These are phyloP conservation scores for Tulasnella sp. DNA, from an alignment of 768 basidiomycete species.

Conservation along the genomic window DNA sequence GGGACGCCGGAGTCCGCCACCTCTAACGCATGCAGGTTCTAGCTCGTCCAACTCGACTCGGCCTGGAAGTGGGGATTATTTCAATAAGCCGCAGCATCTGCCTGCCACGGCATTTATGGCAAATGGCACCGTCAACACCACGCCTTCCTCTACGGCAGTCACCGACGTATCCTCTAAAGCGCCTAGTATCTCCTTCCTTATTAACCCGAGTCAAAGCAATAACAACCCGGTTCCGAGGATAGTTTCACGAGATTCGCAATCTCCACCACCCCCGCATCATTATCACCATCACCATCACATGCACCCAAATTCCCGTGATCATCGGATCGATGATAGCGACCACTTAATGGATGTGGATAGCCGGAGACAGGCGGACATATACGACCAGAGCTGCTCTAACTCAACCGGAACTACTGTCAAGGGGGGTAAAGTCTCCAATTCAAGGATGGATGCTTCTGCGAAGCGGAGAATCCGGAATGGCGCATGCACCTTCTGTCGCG, in stretches of 20 bases:
- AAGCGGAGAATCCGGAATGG: constrained; percentile 10
- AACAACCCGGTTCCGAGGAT: not conserved
- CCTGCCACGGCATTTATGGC: too few relatives aligned
- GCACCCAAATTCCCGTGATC: too few relatives aligned
- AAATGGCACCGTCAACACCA: not conserved
- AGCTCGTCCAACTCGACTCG: not conserved
- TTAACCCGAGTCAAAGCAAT: constrained; percentile 6
- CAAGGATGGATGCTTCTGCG: not conserved
- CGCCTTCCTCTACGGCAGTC: constrained; percentile 2
- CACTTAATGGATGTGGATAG: constrained; percentile 8
- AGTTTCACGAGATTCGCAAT: constrained; percentile 7
- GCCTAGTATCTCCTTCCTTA: constrained; percentile 11
- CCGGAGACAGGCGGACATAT: not conserved
- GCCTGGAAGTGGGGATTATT: not conserved
- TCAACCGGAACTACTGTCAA: not conserved
- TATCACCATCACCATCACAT: not conserved
- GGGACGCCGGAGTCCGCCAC: too few relatives aligned
- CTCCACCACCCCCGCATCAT: constrained; percentile 4
- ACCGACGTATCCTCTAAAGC: constrained; percentile 11
- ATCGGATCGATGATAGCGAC: not conserved
- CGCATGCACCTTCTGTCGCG: constrained; percentile 8
- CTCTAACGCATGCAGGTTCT: too few relatives aligned
- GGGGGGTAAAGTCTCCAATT: constrained; percentile 4
- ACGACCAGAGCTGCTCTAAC: not conserved
- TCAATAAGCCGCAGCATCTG: too few relatives aligned